phyloP scores from a whole-genome alignment of 2,329 filamentous ascomycete genomes.

The Emergomyces orientalis region DNA sequence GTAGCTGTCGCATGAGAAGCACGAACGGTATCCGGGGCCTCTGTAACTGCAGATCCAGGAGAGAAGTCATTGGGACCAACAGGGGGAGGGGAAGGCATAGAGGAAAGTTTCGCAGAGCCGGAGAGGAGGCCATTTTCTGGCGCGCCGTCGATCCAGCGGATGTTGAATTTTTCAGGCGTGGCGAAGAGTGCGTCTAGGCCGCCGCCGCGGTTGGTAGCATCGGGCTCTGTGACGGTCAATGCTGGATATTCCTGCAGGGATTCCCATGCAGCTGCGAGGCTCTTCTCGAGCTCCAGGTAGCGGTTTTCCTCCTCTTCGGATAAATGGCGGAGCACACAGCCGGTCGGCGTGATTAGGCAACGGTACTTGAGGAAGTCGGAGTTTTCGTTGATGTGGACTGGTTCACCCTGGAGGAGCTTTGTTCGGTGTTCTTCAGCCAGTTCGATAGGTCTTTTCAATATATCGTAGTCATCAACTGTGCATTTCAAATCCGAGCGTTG shows the following conservation, averaged over 20 bases:
- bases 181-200: conserved; percentile 38
- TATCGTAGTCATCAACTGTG: conserved; percentile 31
- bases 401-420: conserved; percentile 33
- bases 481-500: conserved; percentile 38
- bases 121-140: conserved; percentile 21
- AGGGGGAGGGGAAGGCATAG: conserved; percentile 14
- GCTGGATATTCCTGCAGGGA: conserved; percentile 33
- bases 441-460: conserved; percentile 31
- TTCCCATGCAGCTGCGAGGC: conserved; percentile 23
- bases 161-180: conserved; percentile 37
- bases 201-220: conserved; percentile 36
- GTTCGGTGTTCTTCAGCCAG: conserved; percentile 37
- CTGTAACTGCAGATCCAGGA: conserved; percentile 23
- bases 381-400: conserved; percentile 31
- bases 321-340: conserved; percentile 38
- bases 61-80: conserved; percentile 27
- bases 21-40: conserved; percentile 28
- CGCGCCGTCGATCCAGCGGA: conserved; percentile 35
- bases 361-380: conserved; percentile 32
- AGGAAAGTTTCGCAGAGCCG: conserved; percentile 20
- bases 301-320: conserved; percentile 38
- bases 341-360: conserved; percentile 38
- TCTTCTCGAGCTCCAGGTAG: conserved; percentile 38
- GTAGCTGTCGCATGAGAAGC: conserved; percentile 5
- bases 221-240: conserved; percentile 29